These are phyloP conservation scores for Chaetomium sp. DNA, from an alignment of 2,329 filamentous ascomycete genomes.

Conservation along the genomic window DNA sequence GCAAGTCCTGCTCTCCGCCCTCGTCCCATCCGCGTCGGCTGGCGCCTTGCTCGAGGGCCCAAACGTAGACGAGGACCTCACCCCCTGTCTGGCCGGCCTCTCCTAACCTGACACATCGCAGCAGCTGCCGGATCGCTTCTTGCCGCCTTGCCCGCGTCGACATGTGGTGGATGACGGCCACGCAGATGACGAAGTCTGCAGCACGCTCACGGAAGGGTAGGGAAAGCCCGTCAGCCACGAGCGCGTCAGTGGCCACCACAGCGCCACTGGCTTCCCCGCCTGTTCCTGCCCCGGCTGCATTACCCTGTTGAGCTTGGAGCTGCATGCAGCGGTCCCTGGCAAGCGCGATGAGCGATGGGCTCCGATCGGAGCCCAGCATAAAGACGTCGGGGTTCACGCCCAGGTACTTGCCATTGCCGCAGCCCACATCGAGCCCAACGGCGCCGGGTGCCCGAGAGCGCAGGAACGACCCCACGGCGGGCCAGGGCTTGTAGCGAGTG, in stretches of 20 bases:
- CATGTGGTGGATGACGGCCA: slow-evolving; percentile 92
- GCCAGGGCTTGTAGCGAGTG: slow-evolving; percentile 85
- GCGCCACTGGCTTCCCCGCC: slow-evolving; percentile 26
- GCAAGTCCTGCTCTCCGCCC: slow-evolving; percentile 81
- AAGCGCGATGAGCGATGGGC: slow-evolving; percentile 56
- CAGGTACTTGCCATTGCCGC: slow-evolving; percentile 96
- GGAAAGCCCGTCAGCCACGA: slow-evolving; percentile 81
- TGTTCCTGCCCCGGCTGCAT: slow-evolving; percentile 21
- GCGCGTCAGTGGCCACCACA: slow-evolving; percentile 57
- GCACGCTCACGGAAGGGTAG: slow-evolving; percentile 69
- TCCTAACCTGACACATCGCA: slow-evolving; percentile 61
- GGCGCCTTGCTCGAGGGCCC: slow-evolving; percentile 88
- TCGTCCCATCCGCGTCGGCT: slow-evolving; percentile 90
- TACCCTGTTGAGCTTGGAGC: slow-evolving; percentile 24
- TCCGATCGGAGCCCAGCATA: slow-evolving; percentile 85
- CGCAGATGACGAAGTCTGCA: slow-evolving; percentile 85
- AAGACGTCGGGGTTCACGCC: slow-evolving; percentile 75
- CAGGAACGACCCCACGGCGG: slow-evolving; percentile 81
- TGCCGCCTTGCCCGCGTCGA: slow-evolving; percentile 74
- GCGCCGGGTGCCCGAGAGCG: slow-evolving; percentile 65
- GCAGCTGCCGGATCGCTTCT: slow-evolving; percentile 70
- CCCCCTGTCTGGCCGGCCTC: slow-evolving; percentile 46
- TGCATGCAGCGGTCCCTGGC: slow-evolving; percentile 44
- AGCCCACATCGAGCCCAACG: slow-evolving; percentile 87
- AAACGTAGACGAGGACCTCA: slow-evolving; percentile 82